Evolutionary conservation across 306 rosid genomes (phyloP).

Genomic region (Argentina anserina): DNA sequence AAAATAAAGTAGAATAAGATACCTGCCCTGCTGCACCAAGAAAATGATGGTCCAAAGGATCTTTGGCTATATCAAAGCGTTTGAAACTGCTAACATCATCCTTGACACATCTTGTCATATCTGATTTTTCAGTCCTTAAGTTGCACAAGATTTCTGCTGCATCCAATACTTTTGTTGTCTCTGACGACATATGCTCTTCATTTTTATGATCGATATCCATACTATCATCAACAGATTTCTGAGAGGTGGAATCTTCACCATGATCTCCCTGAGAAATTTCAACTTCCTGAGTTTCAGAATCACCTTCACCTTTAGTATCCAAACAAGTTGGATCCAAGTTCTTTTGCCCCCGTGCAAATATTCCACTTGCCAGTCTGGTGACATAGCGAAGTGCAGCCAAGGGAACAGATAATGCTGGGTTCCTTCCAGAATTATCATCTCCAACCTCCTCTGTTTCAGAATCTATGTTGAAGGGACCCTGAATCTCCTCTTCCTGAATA

Average conservation of each 20-base stretch:
- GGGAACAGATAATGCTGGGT: conserved; percentile 79
- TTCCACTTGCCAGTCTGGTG: conserved; percentile 82
- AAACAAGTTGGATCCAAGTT: conserved; percentile 40
- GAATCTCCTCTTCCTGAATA: conserved; percentile 64
- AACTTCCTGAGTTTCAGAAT: conserved; percentile 34
- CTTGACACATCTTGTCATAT: conserved; percentile 36
- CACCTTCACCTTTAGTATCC: conserved; percentile 46
- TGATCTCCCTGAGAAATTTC: conserved; percentile 33
- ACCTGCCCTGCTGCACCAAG: conserved; percentile 86
- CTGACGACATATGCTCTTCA: conserved; percentile 34
- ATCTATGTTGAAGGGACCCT: conserved; percentile 38
- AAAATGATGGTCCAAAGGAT: conserved; percentile 83
- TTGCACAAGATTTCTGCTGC: conserved; percentile 38
- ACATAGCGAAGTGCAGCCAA: conserved; percentile 83
- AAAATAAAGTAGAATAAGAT: conserved; percentile 2
- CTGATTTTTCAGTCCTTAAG: conserved; percentile 41
- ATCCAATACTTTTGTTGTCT: conserved; percentile 40
- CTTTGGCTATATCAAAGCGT: conserved; percentile 80
- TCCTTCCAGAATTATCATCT: conserved; percentile 54
- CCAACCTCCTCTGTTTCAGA: conserved; percentile 63
- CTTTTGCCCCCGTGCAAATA: conserved; percentile 81
- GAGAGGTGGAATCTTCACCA: conserved; percentile 52
- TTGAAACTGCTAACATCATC: conserved; percentile 57
- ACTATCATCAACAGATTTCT: conserved; percentile 35
- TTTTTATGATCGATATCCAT: conserved; percentile 31